Percentiles rank a stretch among this genome's conserved stretches.
phyloP scores from a whole-genome alignment of 2,329 filamentous ascomycete species.

The Venturia oleaginea region DNA sequence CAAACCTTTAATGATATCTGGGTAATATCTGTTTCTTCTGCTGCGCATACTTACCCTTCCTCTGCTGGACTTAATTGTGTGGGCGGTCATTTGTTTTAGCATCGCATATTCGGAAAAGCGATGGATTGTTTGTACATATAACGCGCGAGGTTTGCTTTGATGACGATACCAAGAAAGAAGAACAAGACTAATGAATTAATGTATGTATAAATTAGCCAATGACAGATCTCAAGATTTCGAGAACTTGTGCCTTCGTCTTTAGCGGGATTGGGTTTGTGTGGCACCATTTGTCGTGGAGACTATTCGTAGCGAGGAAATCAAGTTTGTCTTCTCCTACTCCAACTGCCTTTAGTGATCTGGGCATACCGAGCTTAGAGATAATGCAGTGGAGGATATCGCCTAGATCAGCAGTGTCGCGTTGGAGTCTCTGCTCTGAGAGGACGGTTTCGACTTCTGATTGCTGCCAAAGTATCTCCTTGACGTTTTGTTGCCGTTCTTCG shows the following conservation, averaged over 20 bases:
- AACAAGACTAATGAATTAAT: neutral
- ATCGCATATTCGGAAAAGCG: neutral
- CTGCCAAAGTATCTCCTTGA: conserved; percentile 33
- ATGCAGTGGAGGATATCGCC: conserved; percentile 45
- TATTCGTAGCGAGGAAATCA: conserved; percentile 39
- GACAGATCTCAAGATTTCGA: conserved; percentile 42
- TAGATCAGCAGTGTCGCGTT: conserved; percentile 31
- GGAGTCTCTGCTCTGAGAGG: conserved; percentile 23
- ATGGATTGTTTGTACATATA: neutral
- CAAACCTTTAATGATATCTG: neutral
- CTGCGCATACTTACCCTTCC: neutral
- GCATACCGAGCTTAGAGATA: conserved; percentile 44
- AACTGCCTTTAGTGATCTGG: conserved; percentile 44
- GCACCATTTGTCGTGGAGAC: conserved; percentile 42
- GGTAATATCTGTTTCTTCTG: neutral
- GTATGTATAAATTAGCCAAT: neutral
- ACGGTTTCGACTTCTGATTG: conserved; percentile 29
- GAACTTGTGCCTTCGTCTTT: conserved; percentile 37
- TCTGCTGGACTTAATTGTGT: neutral
- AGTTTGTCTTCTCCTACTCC: conserved; percentile 41
- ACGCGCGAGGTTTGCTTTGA: neutral
- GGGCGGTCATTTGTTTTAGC: neutral
- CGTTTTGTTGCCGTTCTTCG: conserved; percentile 26
- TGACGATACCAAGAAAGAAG: neutral
- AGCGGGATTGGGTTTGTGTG: conserved; percentile 43